Evolutionary conservation across 371 early-diverging fungal species (phyloP).

Genomic region (Parasitella parasitica): DNA sequence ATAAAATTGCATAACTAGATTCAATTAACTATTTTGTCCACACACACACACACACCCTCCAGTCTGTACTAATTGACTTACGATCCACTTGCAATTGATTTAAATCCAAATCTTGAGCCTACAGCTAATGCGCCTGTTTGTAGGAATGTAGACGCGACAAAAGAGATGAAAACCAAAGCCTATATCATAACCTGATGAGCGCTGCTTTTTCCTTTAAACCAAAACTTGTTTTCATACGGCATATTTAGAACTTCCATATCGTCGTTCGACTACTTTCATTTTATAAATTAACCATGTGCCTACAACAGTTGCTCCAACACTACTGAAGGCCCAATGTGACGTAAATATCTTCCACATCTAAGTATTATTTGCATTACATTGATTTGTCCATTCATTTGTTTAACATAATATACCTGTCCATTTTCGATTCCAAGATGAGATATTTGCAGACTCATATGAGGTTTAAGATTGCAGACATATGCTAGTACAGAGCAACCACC

Average conservation of each 20-base stretch:
- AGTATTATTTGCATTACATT: neutral
- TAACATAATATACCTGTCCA: conserved; percentile 46
- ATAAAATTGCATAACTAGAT: conserved; percentile 51
- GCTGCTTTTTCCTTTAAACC: too few species aligned
- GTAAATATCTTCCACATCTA: conserved; percentile 61
- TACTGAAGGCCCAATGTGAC: conserved; percentile 55
- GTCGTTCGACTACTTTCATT: conserved; percentile 65
- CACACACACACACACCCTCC: neutral
- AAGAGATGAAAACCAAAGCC: conserved; percentile 55
- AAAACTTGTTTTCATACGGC: conserved; percentile 36
- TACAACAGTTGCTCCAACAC: conserved; percentile 58
- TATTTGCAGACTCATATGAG: conserved; percentile 40
- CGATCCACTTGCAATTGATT: conserved; percentile 20
- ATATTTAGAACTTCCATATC: conserved; percentile 68
- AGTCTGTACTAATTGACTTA: conserved; percentile 1
- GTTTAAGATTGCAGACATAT: conserved; percentile 47
- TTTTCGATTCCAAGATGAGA: conserved; percentile 30
- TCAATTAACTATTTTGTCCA: neutral
- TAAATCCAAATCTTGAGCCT: conserved; percentile 18
- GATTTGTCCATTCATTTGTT: neutral
- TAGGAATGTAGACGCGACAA: conserved; percentile 51
- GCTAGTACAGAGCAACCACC: conserved; percentile 59
- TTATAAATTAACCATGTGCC: conserved; percentile 65
- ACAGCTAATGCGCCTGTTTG: conserved; percentile 41
- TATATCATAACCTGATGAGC: conserved; percentile 1